A percentile compares a stretch with the other conserved stretches of the same genome.
These are phyloP conservation scores for Letharia lupina DNA, from an alignment of 495 filamentous ascomycete species.

Conservation along the genomic window DNA sequence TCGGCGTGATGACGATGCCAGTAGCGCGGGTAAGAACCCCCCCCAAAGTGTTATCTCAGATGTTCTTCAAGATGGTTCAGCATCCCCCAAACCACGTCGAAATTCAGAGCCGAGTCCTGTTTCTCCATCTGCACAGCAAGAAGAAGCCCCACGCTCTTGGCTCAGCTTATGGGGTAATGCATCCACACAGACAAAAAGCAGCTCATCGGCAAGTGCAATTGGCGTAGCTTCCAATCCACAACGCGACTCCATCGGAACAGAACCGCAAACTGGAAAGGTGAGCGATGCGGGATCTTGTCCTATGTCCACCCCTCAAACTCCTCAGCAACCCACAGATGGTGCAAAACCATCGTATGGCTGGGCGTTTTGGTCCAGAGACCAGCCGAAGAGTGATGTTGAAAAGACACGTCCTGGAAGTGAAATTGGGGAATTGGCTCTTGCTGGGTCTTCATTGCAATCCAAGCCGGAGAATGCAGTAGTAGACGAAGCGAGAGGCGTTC, in stretches of 20 bases:
- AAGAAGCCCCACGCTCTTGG: constrained; percentile 38
- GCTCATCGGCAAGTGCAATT: neutral
- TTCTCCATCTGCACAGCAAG: constrained; percentile 14
- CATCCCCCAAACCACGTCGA: constrained; percentile 20
- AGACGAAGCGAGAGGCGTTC: constrained; percentile 37
- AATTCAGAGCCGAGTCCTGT: constrained; percentile 19
- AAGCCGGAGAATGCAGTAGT: constrained; percentile 53
- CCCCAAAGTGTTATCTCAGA: constrained; percentile 1
- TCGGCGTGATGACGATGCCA: neutral
- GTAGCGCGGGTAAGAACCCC: neutral
- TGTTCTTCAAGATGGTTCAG: constrained; percentile 8
- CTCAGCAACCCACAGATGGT: constrained; percentile 12
- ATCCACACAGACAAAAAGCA: neutral
- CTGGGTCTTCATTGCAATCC: constrained; percentile 54
- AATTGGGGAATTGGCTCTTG: constrained; percentile 60
- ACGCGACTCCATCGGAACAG: no score
- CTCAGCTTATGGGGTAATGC: constrained; percentile 41
- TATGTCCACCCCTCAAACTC: neutral
- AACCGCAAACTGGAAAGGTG: neutral
- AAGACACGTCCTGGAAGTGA: constrained; percentile 32
- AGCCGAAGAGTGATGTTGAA: constrained; percentile 36
- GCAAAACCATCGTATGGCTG: constrained; percentile 56
- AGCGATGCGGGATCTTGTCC: neutral
- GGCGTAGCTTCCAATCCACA: neutral
- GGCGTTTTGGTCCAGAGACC: constrained; percentile 77